Base-by-base conservation (phyloP, 1,139 yeast species). In the Hyphopichia wangnamkhiaoensis region DNA sequence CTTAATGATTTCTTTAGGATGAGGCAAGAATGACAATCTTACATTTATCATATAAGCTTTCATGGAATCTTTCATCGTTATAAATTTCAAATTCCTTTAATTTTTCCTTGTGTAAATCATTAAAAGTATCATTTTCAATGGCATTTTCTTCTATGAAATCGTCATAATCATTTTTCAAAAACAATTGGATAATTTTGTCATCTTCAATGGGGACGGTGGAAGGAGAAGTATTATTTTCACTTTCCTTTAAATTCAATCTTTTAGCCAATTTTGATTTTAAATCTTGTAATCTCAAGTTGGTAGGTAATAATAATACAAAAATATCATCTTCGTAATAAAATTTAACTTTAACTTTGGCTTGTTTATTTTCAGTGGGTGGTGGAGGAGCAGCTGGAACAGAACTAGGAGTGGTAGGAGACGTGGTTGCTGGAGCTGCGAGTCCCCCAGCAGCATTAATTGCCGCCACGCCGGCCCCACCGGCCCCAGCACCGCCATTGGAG, bases 281-380 rank as follows among this genome's bases (percentile, higher is more conserved):
- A 39, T 84, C 90, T 27, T 62, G 68, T 41, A 85, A 71, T 4
- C 82, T 67, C 36, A 84, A 78, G 47, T 74, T 76, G 5, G 76
- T 63, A 10, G 91, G 86, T 35, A 93, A 78, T 42, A 88, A 71
- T 41, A 93, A 73, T 7, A 96, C 98, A 69, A 93, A 89, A 20
- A 91, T 84, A 59, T 91, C 98, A 52, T 90, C 96, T 43, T 83
- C 83, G 55, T 82, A 87, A 60, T 86, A 91, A 49, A 93, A 90
- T 62, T 93, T 93, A 35, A 80, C 84, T 68, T 82, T 93, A 49
- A 68, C 80, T 61, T 66, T 73, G 40, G 59, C 43, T 47, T 34
- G 50, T 39, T 52, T 40, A 31, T 34, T 41, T 44, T 34, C 37
- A 16, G 28, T 16, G 19, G 29, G 29, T 5, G 14, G 23, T n/a